phyloP scores from a whole-genome alignment of 768 basidiomycete species.

The Trametes meyenii region DNA sequence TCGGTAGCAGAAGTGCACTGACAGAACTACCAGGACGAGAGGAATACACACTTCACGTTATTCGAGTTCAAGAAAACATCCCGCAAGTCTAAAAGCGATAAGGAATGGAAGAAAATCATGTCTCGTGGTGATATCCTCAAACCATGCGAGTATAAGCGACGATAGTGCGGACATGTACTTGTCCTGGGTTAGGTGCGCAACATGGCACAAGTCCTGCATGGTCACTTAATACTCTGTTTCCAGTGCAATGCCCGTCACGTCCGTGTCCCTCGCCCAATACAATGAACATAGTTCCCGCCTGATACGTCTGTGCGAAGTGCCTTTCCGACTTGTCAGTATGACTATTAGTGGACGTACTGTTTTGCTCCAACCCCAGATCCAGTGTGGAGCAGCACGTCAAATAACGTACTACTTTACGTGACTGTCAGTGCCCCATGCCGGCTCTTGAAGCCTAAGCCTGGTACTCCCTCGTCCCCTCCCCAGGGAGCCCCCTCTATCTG shows the following conservation, averaged over 20 bases:
- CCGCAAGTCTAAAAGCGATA: conserved; percentile 48
- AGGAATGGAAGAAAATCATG: conserved; percentile 62
- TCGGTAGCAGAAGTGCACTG: conserved; percentile 1
- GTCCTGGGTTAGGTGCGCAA: too few species aligned
- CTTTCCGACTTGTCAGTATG: too few species aligned
- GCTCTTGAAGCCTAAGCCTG: too few species aligned
- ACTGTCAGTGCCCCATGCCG: background rate
- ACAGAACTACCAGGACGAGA: conserved; percentile 59
- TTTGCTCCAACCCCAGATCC: background rate
- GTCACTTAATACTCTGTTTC: too few species aligned
- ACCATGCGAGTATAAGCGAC: conserved; percentile 91
- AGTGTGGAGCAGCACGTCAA: background rate
- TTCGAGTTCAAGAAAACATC: conserved; percentile 76
- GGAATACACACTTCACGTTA: conserved; percentile 83
- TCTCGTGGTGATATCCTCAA: conserved; percentile 64
- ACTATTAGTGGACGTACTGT: too few species aligned
- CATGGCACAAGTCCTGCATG: too few species aligned
- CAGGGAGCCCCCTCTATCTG: too few species aligned
- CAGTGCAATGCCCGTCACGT: too few species aligned
- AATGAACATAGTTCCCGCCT: too few species aligned
- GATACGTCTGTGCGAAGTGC: too few species aligned
- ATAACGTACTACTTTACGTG: conserved; percentile 2
- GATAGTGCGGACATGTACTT: conserved; percentile 42
- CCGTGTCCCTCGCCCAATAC: too few species aligned
- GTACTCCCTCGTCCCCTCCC: background rate